These are phyloP conservation scores for Haplosporangium sp. DNA, from an alignment of 371 early-diverging fungal species.

Conservation along the genomic window DNA sequence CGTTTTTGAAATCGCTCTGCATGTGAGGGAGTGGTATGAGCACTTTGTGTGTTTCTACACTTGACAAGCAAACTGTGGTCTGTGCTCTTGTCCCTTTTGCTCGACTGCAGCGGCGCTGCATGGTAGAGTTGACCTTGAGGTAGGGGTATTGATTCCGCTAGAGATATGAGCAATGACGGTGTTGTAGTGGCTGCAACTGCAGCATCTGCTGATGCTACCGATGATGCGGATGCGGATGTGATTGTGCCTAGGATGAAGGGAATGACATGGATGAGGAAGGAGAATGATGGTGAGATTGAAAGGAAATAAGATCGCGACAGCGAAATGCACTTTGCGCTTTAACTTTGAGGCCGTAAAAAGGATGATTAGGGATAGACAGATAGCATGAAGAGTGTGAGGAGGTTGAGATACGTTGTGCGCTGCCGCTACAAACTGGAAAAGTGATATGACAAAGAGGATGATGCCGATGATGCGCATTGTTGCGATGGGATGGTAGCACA, in stretches of 20 bases:
- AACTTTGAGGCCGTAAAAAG: too few relatives aligned
- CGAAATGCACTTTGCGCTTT: too few relatives aligned
- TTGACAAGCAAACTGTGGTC: background rate
- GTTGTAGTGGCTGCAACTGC: background rate
- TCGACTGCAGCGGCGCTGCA: background rate
- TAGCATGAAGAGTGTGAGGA: too few relatives aligned
- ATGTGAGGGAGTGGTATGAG: slow-evolving; percentile 10
- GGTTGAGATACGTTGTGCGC: too few relatives aligned
- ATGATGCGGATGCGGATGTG: background rate
- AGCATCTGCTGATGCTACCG: background rate
- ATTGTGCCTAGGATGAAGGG: background rate
- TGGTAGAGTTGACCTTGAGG: slow-evolving; percentile 4
- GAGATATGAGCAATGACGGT: slow-evolving; percentile 5
- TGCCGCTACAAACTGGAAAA: too few relatives aligned
- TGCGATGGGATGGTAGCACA: background rate
- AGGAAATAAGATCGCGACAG: too few relatives aligned
- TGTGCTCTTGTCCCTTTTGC: background rate
- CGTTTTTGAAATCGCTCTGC: background rate
- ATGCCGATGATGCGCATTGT: background rate
- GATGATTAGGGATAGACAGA: too few relatives aligned
- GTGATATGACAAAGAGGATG: too few relatives aligned
- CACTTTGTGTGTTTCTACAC: background rate
- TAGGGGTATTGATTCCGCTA: slow-evolving; percentile 13
- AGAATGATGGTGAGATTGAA: background rate
- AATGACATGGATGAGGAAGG: background rate